Conservation (phyloP, 371 early-diverging fungal genomes). For the Mortierella sp. region DNA sequence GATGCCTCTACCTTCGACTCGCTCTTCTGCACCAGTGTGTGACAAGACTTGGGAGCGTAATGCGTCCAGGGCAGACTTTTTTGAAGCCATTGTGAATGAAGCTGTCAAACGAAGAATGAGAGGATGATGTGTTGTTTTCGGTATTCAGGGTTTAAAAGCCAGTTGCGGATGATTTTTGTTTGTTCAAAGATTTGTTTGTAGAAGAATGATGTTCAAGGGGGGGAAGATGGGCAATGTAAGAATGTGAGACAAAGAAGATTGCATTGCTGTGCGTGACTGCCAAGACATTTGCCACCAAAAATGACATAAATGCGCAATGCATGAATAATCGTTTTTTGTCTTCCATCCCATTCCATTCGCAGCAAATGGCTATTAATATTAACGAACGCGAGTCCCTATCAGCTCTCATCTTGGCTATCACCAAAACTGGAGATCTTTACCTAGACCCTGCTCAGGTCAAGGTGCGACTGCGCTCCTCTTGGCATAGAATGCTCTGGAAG, state of each 20-base stretch:
- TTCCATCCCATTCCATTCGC: slow-evolving; percentile 18
- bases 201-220: neutral
- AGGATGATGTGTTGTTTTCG: neutral
- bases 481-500: neutral
- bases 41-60: slow-evolving; percentile 62
- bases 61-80: slow-evolving; percentile 56
- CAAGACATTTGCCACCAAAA: slow-evolving; percentile 24
- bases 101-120: neutral
- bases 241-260: neutral
- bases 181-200: neutral
- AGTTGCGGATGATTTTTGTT: neutral
- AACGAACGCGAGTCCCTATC: slow-evolving; percentile 45
- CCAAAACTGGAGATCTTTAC: slow-evolving; percentile 52
- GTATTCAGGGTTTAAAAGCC: too few relatives aligned
- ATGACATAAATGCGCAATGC: neutral
- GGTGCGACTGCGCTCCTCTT: slow-evolving; percentile 23
- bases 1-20: slow-evolving; percentile 67
- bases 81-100: slow-evolving; percentile 27
- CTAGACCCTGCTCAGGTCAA: slow-evolving; percentile 51
- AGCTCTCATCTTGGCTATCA: slow-evolving; percentile 33
- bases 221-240: neutral
- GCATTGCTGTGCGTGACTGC: neutral
- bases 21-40: slow-evolving; percentile 66
- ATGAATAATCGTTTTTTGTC: slow-evolving; percentile 3
- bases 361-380: slow-evolving; percentile 34